Evolutionary conservation across 1,139 yeast species (phyloP).

Genomic region (Geotrichum cucujoidarum): DNA sequence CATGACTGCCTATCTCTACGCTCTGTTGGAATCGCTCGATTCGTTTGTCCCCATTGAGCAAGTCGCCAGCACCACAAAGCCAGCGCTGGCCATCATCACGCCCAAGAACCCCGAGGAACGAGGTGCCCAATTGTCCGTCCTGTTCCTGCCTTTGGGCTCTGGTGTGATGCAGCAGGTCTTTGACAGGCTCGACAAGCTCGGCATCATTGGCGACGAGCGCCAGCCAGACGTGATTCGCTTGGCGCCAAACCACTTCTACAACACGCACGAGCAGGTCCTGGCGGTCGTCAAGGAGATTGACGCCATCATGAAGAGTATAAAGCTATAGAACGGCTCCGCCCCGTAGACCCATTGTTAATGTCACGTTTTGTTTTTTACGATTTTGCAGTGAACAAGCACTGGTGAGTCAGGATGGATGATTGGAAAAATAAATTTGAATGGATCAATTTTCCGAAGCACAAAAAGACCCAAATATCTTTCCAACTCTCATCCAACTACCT

Average conservation of each 20-base stretch:
- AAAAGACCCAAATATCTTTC: background rate
- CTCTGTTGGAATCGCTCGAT: conserved; percentile 38
- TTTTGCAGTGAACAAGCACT: too few species aligned
- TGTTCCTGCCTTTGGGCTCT: conserved; percentile 51
- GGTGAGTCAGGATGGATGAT: background rate
- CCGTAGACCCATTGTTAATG: too few species aligned
- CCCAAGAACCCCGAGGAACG: conserved; percentile 55
- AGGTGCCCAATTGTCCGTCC: conserved; percentile 77
- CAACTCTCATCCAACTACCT: background rate
- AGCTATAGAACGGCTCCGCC: too few species aligned
- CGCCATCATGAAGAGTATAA: conserved; percentile 34
- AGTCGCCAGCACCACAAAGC: conserved; percentile 27
- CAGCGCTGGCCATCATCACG: conserved; percentile 66
- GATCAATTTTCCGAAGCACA: background rate
- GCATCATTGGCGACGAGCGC: conserved; percentile 81
- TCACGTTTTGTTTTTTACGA: too few species aligned
- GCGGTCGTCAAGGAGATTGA: conserved; percentile 46
- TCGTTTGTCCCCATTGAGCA: conserved; percentile 42
- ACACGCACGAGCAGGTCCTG: conserved; percentile 62
- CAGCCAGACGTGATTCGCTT: conserved; percentile 81
- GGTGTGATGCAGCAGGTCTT: conserved; percentile 64
- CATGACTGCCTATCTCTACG: conserved; percentile 56
- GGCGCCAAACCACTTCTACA: conserved; percentile 82
- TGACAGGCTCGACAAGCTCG: conserved; percentile 44
- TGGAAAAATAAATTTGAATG: background rate